Conservation (phyloP, 2,329 filamentous ascomycete genomes). For the Botrytis sinoallii region DNA sequence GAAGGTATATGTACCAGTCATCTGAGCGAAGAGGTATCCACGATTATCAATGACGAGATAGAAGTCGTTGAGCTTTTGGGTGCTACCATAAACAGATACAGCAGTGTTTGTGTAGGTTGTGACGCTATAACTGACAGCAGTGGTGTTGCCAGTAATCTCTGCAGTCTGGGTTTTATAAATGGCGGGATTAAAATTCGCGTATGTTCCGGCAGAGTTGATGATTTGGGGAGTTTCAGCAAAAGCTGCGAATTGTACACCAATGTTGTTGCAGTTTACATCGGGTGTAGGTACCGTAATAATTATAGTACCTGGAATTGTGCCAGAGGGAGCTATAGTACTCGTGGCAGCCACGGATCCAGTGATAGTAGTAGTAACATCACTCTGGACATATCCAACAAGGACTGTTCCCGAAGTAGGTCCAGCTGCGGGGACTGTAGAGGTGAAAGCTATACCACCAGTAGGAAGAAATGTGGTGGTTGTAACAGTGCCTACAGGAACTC, state of each 20-base stretch:
- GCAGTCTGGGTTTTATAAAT: background rate
- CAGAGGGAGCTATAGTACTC: background rate
- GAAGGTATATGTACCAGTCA: background rate
- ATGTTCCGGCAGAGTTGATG: background rate
- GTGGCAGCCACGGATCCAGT: background rate
- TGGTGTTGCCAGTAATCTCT: background rate
- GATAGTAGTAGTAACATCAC: background rate
- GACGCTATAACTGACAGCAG: background rate
- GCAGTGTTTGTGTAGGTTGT: background rate
- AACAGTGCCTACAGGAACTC: background rate
- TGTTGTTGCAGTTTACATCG: background rate
- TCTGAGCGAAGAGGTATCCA: background rate
- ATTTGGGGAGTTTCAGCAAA: background rate
- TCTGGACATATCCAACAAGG: background rate
- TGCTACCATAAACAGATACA: background rate
- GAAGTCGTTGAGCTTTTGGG: background rate
- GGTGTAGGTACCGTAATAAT: background rate
- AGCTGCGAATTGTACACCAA: background rate
- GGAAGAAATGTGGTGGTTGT: background rate
- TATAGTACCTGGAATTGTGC: background rate
- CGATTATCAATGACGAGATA: background rate
- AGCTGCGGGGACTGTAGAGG: background rate
- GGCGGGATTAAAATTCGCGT: background rate
- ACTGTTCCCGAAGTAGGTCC: background rate
- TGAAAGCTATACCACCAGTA: background rate